Evolutionary conservation across 768 basidiomycete genomes (phyloP), one percentile per base, ranked within the genome.

Genomic region (Tylopilus balloui): DNA sequence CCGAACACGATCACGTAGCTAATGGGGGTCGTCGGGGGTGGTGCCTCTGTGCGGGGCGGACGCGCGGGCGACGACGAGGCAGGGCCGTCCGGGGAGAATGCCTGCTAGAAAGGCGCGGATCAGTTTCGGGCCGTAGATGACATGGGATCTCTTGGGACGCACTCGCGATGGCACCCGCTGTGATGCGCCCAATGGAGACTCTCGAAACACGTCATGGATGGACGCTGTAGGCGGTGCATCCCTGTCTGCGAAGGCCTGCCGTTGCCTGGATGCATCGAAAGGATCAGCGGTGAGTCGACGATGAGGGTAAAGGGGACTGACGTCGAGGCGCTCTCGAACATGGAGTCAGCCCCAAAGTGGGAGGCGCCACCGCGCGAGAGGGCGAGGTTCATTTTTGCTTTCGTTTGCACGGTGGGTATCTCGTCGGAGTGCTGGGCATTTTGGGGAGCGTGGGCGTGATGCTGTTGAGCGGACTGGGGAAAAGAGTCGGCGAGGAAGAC

Each of bases 301-400:
- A n/a, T n/a, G n/a, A 8, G 14, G 13, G 4, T 23, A 21, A 35
- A 61, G 15, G 8, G 43, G 37, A 60, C 47, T 4, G 15, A 60
- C 67, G 67, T 56, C 11, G 58, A 52, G 34, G 82, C 74, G 55
- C 79, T 87, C 64, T 88, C 80, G 56, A 90, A 89, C 88, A 90
- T 88, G 19, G 88, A 88, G 53, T 88, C 86, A 71, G 86, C 81
- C 2, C 88, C 88, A 69, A 88, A 89, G 52, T 88, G 85, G 15
- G 81, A 77, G 2, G 81, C 74, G 19, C 81, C 73, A 12, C 81
- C 78, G 47, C 84, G 76, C 17, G 84, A 75, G 15, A 88, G 71
- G 6, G 78, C 77, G 50, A 83, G 78, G 62, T 84, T 89, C 71
- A 88, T 76, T 62, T 90, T 88, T 20, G 87, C 88, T 62, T 90